Evolutionary conservation across 176 grass and related monocot species (phyloP).

Genomic region (Guadua angustifolia): DNA sequence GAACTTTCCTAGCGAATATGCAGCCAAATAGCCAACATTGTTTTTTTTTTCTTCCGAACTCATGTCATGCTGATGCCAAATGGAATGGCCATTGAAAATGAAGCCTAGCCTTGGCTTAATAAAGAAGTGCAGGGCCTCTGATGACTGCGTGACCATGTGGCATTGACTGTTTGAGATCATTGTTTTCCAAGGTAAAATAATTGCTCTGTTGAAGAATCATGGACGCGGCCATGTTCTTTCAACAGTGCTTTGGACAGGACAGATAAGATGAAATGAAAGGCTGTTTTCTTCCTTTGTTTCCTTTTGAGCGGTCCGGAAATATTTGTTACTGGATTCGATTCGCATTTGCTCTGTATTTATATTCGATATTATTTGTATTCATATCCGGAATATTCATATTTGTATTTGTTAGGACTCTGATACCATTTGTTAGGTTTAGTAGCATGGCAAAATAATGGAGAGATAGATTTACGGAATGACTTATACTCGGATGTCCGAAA

Average conservation of each 20-base stretch:
- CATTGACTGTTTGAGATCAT: neutral
- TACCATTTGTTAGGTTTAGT: too few relatives aligned
- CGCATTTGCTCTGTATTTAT: too few relatives aligned
- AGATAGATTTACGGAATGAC: too few relatives aligned
- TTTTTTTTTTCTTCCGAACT: neutral
- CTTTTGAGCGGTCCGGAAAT: neutral
- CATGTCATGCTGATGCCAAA: neutral
- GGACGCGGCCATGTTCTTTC: neutral
- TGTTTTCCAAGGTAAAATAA: neutral
- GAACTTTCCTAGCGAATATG: neutral
- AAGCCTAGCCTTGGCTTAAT: neutral
- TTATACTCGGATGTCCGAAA: too few relatives aligned
- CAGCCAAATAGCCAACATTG: neutral
- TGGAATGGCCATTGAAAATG: constrained; percentile 3
- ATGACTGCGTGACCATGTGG: neutral
- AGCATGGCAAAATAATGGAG: too few relatives aligned
- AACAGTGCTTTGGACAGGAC: neutral
- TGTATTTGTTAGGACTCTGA: too few relatives aligned
- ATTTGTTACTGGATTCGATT: too few relatives aligned
- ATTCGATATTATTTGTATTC: too few relatives aligned
- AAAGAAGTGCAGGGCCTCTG: neutral
- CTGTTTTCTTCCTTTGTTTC: neutral
- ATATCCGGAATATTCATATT: too few relatives aligned
- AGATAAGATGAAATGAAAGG: constrained; percentile 5
- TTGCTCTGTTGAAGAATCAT: neutral